Evolutionary conservation across 2,329 filamentous ascomycete species (phyloP).

Genomic region (Rhexocercosporidium sp.): DNA sequence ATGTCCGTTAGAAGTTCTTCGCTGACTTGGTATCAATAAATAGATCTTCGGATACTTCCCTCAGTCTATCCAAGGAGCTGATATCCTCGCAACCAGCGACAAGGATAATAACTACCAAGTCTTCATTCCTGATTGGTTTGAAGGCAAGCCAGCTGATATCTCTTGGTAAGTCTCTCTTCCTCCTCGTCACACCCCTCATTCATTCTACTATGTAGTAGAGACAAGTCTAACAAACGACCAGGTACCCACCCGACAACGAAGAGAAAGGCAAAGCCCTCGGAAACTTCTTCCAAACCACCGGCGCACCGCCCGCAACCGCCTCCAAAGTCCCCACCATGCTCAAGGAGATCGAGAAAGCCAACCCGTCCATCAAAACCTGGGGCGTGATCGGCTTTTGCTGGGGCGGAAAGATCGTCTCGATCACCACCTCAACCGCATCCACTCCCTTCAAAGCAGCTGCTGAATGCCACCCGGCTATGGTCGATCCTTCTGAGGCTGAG

Average conservation of each 20-base stretch:
- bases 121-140: constrained; percentile 92
- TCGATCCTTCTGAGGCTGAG: constrained; percentile 65
- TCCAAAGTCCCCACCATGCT: constrained; percentile 57
- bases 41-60: constrained; percentile 72
- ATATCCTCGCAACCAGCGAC: constrained; percentile 64
- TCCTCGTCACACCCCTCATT: background rate
- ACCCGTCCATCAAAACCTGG: constrained; percentile 57
- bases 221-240: constrained; percentile 13
- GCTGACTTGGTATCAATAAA: background rate
- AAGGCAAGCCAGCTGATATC: constrained; percentile 60
- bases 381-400: constrained; percentile 42
- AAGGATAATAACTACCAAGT: constrained; percentile 73
- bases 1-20: background rate
- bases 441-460: constrained; percentile 59
- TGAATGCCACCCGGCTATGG: constrained; percentile 65
- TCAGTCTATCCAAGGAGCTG: constrained; percentile 73
- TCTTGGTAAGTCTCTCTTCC: constrained; percentile 43
- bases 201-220: background rate
- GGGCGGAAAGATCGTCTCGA: constrained; percentile 42
- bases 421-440: constrained; percentile 25
- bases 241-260: constrained; percentile 63
- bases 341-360: constrained; percentile 52
- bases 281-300: constrained; percentile 56
- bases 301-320: constrained; percentile 44
- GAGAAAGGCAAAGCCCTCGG: constrained; percentile 66